Conservation (phyloP, 2,329 filamentous ascomycete species). For the Penicillium psychrosexuale region DNA sequence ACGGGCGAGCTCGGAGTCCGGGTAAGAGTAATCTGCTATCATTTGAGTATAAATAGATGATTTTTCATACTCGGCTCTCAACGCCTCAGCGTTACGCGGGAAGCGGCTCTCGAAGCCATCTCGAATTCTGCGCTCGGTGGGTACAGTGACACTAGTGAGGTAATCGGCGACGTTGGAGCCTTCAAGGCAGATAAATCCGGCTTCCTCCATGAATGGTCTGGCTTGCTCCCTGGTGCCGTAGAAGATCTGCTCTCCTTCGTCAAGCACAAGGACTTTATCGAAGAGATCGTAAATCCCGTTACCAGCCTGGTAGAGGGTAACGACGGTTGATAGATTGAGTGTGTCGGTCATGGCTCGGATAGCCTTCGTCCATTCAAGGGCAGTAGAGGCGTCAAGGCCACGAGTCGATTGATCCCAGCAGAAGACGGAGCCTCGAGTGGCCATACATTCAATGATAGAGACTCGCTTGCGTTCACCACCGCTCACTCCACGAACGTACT, state of each 20-base stretch:
- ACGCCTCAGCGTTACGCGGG: slow-evolving; percentile 42
- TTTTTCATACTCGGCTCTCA: slow-evolving; percentile 52
- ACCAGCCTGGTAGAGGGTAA: slow-evolving; percentile 67
- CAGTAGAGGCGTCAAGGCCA: slow-evolving; percentile 64
- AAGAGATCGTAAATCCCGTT: slow-evolving; percentile 68
- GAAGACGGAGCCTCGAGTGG: slow-evolving; percentile 56
- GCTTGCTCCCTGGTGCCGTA: slow-evolving; percentile 61
- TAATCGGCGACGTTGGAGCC: slow-evolving; percentile 65
- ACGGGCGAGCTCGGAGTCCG: slow-evolving; percentile 49
- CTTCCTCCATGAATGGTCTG: slow-evolving; percentile 60
- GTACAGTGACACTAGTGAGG: slow-evolving; percentile 63
- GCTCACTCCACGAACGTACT: slow-evolving; percentile 63
- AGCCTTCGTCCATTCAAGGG: slow-evolving; percentile 59
- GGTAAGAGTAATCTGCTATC: slow-evolving; percentile 57
- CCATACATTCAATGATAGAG: slow-evolving; percentile 63
- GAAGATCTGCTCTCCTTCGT: slow-evolving; percentile 64
- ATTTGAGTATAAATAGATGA: slow-evolving; percentile 52
- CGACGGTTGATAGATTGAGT: slow-evolving; percentile 57
- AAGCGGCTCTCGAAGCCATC: slow-evolving; percentile 45
- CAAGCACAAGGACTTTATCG: slow-evolving; percentile 67
- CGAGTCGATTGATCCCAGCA: slow-evolving; percentile 68
- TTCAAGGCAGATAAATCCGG: slow-evolving; percentile 62
- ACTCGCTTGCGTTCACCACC: slow-evolving; percentile 69
- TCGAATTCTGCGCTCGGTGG: slow-evolving; percentile 47
- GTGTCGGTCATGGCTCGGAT: slow-evolving; percentile 64